Conservation (phyloP, 352 stramenopile species). For the Globisporangium orthogonon region DNA sequence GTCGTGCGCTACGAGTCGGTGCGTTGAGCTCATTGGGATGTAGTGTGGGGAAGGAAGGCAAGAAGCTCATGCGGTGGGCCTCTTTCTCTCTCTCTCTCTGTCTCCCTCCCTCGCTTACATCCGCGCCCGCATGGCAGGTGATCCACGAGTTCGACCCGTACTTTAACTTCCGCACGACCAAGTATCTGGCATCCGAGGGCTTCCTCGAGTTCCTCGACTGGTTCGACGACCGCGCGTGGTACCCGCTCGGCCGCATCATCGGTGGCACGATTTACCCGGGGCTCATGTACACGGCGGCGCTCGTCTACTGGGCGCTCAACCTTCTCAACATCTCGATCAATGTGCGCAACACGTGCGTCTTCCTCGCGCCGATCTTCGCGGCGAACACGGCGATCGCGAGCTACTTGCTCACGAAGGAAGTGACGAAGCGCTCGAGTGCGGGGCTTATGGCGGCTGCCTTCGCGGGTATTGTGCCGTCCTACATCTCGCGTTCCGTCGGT, state of each 20-base stretch:
- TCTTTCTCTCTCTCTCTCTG: too few relatives aligned
- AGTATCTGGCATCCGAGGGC: constrained; percentile 90
- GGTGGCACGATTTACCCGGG: constrained; percentile 92
- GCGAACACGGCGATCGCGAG: constrained; percentile 77
- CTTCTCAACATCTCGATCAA: constrained; percentile 49
- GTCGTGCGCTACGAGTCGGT: constrained; percentile 92
- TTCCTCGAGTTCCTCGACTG: constrained; percentile 93
- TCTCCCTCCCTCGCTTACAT: constrained; percentile 51
- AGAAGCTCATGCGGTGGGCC: too few relatives aligned
- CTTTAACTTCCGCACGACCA: constrained; percentile 99
- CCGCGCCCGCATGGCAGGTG: constrained; percentile 46
- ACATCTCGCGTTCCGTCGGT: constrained; percentile 95
- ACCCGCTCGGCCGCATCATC: constrained; percentile 89
- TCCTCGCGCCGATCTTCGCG: constrained; percentile 88
- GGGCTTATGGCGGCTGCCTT: constrained; percentile 88
- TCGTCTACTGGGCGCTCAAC: constrained; percentile 73
- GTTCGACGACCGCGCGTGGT: constrained; percentile 97
- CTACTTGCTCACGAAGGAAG: constrained; percentile 85
- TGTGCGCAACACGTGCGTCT: constrained; percentile 87
- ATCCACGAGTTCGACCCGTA: constrained; percentile 94
- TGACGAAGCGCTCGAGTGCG: constrained; percentile 56
- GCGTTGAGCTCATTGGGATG: constrained; percentile 9
- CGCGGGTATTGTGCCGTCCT: constrained; percentile 94
- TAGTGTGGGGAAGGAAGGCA: too few relatives aligned
- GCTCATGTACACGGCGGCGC: constrained; percentile 82